Evolutionary conservation across 1,139 yeast species (phyloP).

Genomic region (Casaregolazyma suthepensis): DNA sequence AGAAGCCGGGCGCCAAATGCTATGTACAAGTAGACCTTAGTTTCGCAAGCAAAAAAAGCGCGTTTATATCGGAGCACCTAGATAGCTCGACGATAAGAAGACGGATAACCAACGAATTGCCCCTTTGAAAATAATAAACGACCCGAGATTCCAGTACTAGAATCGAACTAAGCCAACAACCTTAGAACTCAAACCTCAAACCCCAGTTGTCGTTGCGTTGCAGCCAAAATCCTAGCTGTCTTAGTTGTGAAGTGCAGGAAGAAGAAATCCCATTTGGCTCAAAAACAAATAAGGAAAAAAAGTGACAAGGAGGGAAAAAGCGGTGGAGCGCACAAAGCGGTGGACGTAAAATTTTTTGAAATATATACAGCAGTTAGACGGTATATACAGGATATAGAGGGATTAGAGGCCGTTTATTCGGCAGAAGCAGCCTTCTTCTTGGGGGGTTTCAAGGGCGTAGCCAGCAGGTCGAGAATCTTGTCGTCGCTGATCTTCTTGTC

Average conservation of each 20-base stretch:
- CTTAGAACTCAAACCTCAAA: not conserved
- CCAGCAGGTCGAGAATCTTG: conserved; percentile 44
- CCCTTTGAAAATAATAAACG: not conserved
- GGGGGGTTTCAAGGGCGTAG: conserved; percentile 50
- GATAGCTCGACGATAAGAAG: not conserved
- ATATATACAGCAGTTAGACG: not conserved
- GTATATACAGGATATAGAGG: not conserved
- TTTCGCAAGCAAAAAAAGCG: not conserved
- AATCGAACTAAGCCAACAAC: not conserved
- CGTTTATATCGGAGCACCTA: not conserved
- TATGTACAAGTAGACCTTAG: not conserved
- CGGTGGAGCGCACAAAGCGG: not conserved
- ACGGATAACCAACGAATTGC: not conserved
- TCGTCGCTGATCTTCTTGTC: conserved; percentile 56
- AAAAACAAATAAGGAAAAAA: not conserved
- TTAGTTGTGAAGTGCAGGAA: not conserved
- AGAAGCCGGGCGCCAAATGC: not conserved
- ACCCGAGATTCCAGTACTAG: not conserved
- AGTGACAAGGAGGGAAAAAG: not conserved
- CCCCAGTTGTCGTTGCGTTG: not conserved
- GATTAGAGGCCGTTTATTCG: not conserved
- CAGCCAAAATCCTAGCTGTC: not conserved
- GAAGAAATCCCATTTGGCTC: not conserved
- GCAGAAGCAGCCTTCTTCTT: conserved; percentile 40
- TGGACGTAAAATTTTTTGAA: not conserved